Evolutionary conservation across 768 basidiomycete species (phyloP).

Genomic region (Suillus bovinus): DNA sequence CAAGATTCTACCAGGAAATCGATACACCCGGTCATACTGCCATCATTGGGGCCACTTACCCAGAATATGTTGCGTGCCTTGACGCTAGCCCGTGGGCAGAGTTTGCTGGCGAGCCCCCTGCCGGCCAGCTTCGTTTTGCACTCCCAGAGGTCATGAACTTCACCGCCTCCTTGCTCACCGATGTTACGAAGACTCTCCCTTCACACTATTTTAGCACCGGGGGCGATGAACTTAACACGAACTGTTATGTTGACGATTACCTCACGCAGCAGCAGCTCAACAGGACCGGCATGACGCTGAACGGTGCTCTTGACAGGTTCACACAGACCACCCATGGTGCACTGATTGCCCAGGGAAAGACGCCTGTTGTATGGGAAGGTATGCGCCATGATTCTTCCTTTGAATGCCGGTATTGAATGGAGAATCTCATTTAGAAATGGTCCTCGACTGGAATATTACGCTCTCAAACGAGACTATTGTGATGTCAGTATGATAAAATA

Average conservation of each 20-base stretch:
- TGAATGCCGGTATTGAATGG: not conserved
- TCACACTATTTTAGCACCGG: slow-evolving; percentile 68
- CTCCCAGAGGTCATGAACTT: slow-evolving; percentile 54
- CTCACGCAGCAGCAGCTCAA: slow-evolving; percentile 53
- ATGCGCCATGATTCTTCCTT: not conserved
- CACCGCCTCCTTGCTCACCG: slow-evolving; percentile 46
- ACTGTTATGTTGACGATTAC: slow-evolving; percentile 62
- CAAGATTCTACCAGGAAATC: slow-evolving; percentile 50
- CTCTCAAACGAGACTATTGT: slow-evolving; percentile 52
- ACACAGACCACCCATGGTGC: slow-evolving; percentile 35
- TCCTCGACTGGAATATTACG: slow-evolving; percentile 52
- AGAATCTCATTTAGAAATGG: slow-evolving; percentile 56
- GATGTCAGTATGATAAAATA: slow-evolving; percentile 40
- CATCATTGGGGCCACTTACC: slow-evolving; percentile 57
- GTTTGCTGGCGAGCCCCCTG: slow-evolving; percentile 67
- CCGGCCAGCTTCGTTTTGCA: slow-evolving; percentile 75
- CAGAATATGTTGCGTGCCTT: slow-evolving; percentile 67
- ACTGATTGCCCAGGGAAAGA: slow-evolving; percentile 40
- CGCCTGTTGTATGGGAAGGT: slow-evolving; percentile 51
- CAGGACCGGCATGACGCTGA: slow-evolving; percentile 36
- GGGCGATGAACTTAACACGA: slow-evolving; percentile 71
- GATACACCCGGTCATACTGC: slow-evolving; percentile 81
- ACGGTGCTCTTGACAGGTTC: slow-evolving; percentile 42
- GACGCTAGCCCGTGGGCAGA: slow-evolving; percentile 51
- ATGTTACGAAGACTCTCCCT: slow-evolving; percentile 50